Conservation (phyloP, 2,329 filamentous ascomycete species). For the Tolypocladium cylindrosporum region DNA sequence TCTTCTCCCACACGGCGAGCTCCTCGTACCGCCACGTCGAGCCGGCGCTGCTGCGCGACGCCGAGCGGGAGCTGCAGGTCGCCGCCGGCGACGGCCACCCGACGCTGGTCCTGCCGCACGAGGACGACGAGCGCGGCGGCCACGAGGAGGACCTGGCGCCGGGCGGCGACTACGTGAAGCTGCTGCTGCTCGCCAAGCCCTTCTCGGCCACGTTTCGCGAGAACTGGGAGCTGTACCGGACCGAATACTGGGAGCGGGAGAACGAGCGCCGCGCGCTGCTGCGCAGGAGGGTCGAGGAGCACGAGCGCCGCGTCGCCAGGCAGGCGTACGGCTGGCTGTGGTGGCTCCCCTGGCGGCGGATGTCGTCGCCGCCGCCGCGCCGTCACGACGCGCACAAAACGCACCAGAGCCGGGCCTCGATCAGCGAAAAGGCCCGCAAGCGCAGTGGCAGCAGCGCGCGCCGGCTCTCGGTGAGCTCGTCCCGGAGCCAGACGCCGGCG, state of each 20-base stretch:
- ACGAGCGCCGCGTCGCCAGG: conserved; percentile 57
- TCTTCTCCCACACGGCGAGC: conserved; percentile 57
- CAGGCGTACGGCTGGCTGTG: conserved; percentile 67
- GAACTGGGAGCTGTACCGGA: conserved; percentile 91
- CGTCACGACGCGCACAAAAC: conserved; percentile 28
- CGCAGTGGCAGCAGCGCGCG: conserved; percentile 43
- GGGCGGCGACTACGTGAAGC: conserved; percentile 84
- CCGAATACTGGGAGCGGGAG: conserved; percentile 94
- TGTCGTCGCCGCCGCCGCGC: conserved; percentile 12
- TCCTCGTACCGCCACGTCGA: conserved; percentile 73
- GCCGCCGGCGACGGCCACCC: conserved; percentile 29
- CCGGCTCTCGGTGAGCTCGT: conserved; percentile 40
- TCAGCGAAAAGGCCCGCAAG: conserved; percentile 34
- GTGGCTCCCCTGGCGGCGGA: conserved; percentile 65
- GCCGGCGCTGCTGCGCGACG: conserved; percentile 46
- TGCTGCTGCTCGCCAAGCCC: conserved; percentile 83
- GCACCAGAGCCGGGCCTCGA: conserved; percentile 27
- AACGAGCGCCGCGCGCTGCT: conserved; percentile 77
- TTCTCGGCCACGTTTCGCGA: conserved; percentile 92
- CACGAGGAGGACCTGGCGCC: conserved; percentile 85
- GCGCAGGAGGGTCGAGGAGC: conserved; percentile 56
- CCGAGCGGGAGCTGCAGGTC: conserved; percentile 47
- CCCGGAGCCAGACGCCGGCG: conserved; percentile 38
- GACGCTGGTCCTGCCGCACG: conserved; percentile 29
- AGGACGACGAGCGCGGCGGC: conserved; percentile 54